Evolutionary conservation across 2,329 filamentous ascomycete genomes (phyloP), one percentile per base, ranked within the genome.

Genomic region (Colletotrichum somersetense): DNA sequence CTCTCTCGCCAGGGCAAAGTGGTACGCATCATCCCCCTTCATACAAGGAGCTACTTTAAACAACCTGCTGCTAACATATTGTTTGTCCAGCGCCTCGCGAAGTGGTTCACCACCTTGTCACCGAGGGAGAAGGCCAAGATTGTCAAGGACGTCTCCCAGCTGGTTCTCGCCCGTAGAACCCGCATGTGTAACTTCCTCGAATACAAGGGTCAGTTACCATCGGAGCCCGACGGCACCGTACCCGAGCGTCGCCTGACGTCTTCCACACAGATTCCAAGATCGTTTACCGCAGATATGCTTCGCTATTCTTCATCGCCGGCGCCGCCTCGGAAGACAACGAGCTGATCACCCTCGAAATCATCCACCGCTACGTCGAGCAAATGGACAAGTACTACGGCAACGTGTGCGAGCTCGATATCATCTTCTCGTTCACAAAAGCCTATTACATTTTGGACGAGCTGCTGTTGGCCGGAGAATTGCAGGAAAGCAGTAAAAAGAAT

Each of bases 301-400:
- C 96, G 71, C 92, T 99, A 74, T 99, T 98, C 88, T 99, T 99
- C 88, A 99, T 99, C 82, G 95, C 96, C 79, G 96, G 96, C 78
- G 97, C 95, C 85, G 92, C 95, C 66, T 95, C 95, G n/a, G 95
- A 94, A 75, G 96, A 99, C 84, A 99, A 99, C 84, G 96, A 99
- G 82, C 87, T 99, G 80, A 98, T 98, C 82, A 97, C 94, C 33
- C 94, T 99, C 80, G 96, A 99, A 83, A 95, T 99, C 80, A 97
- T 99, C 79, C 96, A 99, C 83, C 94, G 96, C 84, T 99, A 99
- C 82, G 96, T 99, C 80, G 96, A 99, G 84, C 96, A 99, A 85
- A 99, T 99, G 96, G 96, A 99, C 88, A 99, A 99, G 83, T 99
- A 99, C 87, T 99, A 98, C 83, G 96, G 96, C 83, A 99, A 99